Conservation (phyloP, 176 grass and related monocot species). For the Zoysia pacifica region DNA sequence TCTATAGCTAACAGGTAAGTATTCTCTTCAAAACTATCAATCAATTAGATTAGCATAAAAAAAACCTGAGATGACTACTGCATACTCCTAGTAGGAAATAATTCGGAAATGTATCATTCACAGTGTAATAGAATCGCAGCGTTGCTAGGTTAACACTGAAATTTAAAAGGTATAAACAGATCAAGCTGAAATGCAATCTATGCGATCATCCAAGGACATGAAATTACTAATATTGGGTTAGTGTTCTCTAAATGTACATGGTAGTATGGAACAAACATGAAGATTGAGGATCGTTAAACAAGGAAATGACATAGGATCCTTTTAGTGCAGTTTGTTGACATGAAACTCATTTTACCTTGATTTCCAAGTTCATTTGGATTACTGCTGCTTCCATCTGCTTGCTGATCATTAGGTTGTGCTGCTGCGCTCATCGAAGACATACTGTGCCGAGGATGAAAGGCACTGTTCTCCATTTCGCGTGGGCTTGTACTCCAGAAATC, state of each 20-base stretch:
- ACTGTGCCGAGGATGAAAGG: slow-evolving; percentile 75
- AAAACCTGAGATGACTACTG: too few species aligned
- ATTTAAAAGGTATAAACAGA: neutral
- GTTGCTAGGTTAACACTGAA: neutral
- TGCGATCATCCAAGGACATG: neutral
- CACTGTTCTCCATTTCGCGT: slow-evolving; percentile 74
- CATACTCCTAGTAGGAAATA: too few species aligned
- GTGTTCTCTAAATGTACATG: too few species aligned
- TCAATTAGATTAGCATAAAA: too few species aligned
- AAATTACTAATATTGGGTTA: neutral
- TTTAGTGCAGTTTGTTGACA: neutral
- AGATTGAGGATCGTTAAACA: neutral
- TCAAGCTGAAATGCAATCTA: slow-evolving; percentile 15
- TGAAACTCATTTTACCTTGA: slow-evolving; percentile 58
- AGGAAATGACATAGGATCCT: neutral
- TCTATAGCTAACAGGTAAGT: too few species aligned
- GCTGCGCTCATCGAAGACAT: slow-evolving; percentile 86
- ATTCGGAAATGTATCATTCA: neutral
- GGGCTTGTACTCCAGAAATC: slow-evolving; percentile 97
- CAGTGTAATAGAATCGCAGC: neutral
- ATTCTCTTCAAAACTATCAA: too few species aligned
- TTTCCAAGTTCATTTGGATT: slow-evolving; percentile 78
- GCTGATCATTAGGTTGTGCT: slow-evolving; percentile 59
- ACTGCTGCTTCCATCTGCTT: slow-evolving; percentile 70
- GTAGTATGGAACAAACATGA: too few species aligned